Evolutionary conservation across 2,329 filamentous ascomycete species (phyloP), one percentile per base, ranked within the genome.

Genomic region (Penicillium sclerotigenum): DNA sequence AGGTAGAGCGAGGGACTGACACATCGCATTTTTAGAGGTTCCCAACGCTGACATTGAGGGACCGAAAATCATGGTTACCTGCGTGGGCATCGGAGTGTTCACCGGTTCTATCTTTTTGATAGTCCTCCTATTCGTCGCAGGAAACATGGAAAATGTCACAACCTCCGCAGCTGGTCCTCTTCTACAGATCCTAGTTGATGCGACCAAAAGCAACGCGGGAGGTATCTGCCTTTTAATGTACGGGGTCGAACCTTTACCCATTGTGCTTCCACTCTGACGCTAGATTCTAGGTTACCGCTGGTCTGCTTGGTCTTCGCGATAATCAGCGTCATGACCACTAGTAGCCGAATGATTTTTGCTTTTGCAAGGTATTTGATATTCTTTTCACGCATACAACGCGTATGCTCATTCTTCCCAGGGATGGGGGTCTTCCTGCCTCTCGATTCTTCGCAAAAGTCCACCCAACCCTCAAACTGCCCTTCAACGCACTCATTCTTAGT

Each of bases 381-480:
- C 11, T 24, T 34, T 34, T 7, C 13, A 1, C 7, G 5, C 11
- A 7, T 5, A 4, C 0, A 28, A 26, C 16, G 33, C 36, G 2
- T 9, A 9, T 24, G 8, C 9, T 48, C 5, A 33, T 59, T 37
- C 13, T 8, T 6, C 4, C 14, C 41, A 75, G 84, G 57, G 87
- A 90, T 57, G 81, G 86, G 2, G 87, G 87, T 4, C 80, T 90
- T 13, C 86, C 87, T 0, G 80, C 79, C 24, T 85, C 84, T 5
- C 73, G 69, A 4, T 69, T 85, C 61, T 86, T 88, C 52, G 80
- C 84, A 40, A 79, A 75, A 28, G 82, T 90, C 0, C 84, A 89
- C 63, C 77, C 80, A 0, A 76, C 67, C 4, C 79, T 89, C 0
- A 81, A 81, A 0, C 79, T 89, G 1, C 87, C 87, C 0, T 71